A percentile compares a stretch with the other conserved stretches of the same genome.
phyloP scores from a whole-genome alignment of 1,284 basidiomycete genomes.

The Coriolopsis trogii region DNA sequence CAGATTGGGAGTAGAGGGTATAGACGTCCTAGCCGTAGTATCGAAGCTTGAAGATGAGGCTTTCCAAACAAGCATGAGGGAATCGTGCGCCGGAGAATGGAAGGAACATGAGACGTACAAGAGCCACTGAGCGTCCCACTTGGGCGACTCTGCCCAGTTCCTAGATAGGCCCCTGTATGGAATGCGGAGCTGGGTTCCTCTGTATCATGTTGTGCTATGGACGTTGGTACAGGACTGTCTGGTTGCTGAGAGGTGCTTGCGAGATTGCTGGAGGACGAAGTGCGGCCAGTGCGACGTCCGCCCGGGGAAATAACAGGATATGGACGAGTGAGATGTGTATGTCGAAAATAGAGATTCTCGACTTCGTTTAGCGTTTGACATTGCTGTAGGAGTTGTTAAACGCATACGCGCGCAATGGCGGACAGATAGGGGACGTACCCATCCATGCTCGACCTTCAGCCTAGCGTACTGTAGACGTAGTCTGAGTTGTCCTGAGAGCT shows the following conservation, averaged over 20 bases:
- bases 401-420: not conserved
- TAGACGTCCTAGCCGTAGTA: constrained; percentile 2
- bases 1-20: constrained; percentile 13
- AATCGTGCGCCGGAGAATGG: not conserved
- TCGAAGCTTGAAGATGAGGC: constrained; percentile 13
- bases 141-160: not conserved
- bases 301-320: constrained; percentile 22
- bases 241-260: not conserved
- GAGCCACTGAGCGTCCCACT: constrained; percentile 3
- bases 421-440: constrained; percentile 49
- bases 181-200: too few species aligned
- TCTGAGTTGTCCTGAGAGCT: constrained; percentile 76
- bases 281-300: constrained; percentile 18
- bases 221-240: constrained; percentile 1
- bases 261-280: constrained; percentile 1
- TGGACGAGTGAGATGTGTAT: constrained; percentile 49
- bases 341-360: constrained; percentile 77
- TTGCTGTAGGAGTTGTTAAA: constrained; percentile 49
- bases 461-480: constrained; percentile 76
- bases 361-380: constrained; percentile 76
- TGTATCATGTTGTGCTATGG: too few species aligned
- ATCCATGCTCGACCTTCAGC: constrained; percentile 79
- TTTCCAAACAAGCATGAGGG: not conserved
- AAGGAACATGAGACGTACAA: constrained; percentile 6
- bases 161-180: too few species aligned